Percentiles rank a stretch among this genome's conserved stretches.
These are phyloP conservation scores for Pseudophaeomoniella oleicola DNA, from an alignment of 2,329 filamentous ascomycete species.

Conservation along the genomic window DNA sequence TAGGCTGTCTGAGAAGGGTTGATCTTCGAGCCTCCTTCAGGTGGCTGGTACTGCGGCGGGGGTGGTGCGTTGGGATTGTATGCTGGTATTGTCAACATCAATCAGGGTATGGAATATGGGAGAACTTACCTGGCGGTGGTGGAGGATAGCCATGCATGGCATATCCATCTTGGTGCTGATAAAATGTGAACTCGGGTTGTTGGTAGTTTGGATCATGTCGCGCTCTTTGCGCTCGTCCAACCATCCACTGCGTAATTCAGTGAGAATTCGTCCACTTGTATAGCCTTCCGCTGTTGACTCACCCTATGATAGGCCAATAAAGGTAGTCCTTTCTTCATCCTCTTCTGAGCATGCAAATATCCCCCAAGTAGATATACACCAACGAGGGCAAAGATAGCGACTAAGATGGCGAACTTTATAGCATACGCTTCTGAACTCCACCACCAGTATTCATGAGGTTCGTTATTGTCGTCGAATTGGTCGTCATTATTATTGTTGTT, in stretches of 20 bases:
- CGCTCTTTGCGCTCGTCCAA: conserved; percentile 22
- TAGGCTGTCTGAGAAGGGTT: conserved; percentile 13
- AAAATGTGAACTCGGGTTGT: conserved; percentile 20
- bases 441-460: not conserved
- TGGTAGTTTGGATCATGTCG: conserved; percentile 14
- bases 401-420: conserved; percentile 59
- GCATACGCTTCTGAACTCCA: conserved; percentile 35
- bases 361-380: conserved; percentile 51
- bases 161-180: conserved; percentile 13
- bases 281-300: too few species aligned
- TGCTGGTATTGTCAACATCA: conserved; percentile 1
- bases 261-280: too few species aligned
- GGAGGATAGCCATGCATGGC: conserved; percentile 12
- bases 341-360: conserved; percentile 53
- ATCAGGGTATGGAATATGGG: conserved; percentile 2
- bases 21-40: conserved; percentile 12
- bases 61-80: conserved; percentile 2
- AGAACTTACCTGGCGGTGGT: conserved; percentile 10
- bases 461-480: not conserved
- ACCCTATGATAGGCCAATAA: conserved; percentile 59
- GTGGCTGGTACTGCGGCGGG: conserved; percentile 12
- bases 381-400: conserved; percentile 43
- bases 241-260: conserved; percentile 28
- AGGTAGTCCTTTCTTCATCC: conserved; percentile 49
- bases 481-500: conserved; percentile 2